Evolutionary conservation across 2,329 filamentous ascomycete species (phyloP).

Genomic region (Ilyonectria destructans): DNA sequence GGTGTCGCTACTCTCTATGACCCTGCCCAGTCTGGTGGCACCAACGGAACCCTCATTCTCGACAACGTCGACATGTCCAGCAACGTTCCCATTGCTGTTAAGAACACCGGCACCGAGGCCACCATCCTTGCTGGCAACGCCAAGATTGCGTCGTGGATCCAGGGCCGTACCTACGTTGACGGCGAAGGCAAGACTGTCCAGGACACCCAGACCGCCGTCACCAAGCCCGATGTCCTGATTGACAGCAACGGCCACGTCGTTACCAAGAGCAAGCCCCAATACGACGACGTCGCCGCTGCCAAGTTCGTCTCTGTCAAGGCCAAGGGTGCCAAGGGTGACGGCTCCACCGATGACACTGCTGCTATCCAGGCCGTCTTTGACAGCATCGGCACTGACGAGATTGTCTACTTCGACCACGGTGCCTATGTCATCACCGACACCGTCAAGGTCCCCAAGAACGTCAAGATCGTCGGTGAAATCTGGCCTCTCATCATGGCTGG

Average conservation of each 20-base stretch:
- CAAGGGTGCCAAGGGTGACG: constrained; percentile 89
- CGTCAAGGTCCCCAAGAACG: constrained; percentile 81
- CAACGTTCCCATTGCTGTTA: constrained; percentile 78
- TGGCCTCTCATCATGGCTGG: constrained; percentile 92
- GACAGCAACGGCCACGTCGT: constrained; percentile 79
- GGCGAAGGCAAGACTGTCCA: constrained; percentile 71
- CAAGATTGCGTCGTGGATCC: constrained; percentile 81
- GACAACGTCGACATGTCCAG: constrained; percentile 90
- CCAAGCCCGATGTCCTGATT: constrained; percentile 79
- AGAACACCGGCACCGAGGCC: constrained; percentile 68
- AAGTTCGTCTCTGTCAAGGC: constrained; percentile 89
- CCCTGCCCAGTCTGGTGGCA: constrained; percentile 69
- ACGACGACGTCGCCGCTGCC: constrained; percentile 76
- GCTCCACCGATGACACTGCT: constrained; percentile 87
- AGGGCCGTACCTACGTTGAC: constrained; percentile 82
- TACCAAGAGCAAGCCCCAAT: constrained; percentile 91
- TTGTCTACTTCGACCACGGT: constrained; percentile 85
- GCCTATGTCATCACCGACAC: constrained; percentile 81
- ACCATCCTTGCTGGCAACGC: constrained; percentile 79
- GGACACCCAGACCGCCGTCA: constrained; percentile 65
- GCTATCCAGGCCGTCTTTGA: constrained; percentile 87
- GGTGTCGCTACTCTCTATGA: constrained; percentile 85
- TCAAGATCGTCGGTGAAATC: constrained; percentile 92
- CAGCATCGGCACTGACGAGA: constrained; percentile 72
- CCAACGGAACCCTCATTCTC: constrained; percentile 86